Evolutionary conservation across 257 asterid genomes (phyloP), one percentile per base, ranked within the genome.

Genomic region (Nemophila menziesii): DNA sequence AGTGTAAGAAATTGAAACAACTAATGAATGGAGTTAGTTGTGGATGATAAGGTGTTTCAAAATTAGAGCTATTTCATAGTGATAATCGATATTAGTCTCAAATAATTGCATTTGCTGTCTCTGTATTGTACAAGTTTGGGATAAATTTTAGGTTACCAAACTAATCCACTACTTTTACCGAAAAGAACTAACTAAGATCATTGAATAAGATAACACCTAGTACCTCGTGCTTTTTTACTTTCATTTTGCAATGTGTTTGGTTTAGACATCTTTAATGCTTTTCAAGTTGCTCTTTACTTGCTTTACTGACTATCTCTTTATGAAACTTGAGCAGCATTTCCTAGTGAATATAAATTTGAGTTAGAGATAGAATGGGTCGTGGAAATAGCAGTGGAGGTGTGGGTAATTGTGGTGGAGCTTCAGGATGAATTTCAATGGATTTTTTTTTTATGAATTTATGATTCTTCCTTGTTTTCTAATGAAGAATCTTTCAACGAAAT

Each of bases 301-400:
- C 36, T 7, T 29, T 41, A 18, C n/a, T 17, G 5, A 1, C 23
- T 7, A 17, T 2, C 0, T 10, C n/a, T 41, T 14, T 19, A 5
- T 41, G 24, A 41, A 17, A 20, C 46, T 41, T 41, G 1, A 2
- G 2, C 36, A 29, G 36, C 8, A 29, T 7, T 33, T 58, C 38
- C 22, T 22, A 33, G n/a, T n/a, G n/a, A n/a, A n/a, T n/a, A 16
- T 21, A 38, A 37, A 19, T 8, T 44, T 14, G 20, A 14, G 46
- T 39, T 49, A 53, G 43, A 11, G 41, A 58, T n/a, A 69, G 34
- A 60, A 80, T 77, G 93, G 84, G 93, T 45, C 86, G 95, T 52
- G 93, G 93, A 63, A 84, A 70, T 55, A 84, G 93, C 72, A 67
- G 78, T 9, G 93, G 95, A 29, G 95, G 95, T 19, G 95, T n/a